These are phyloP conservation scores for Rusavskia elegans DNA, from an alignment of 495 filamentous ascomycete genomes.

Conservation along the genomic window DNA sequence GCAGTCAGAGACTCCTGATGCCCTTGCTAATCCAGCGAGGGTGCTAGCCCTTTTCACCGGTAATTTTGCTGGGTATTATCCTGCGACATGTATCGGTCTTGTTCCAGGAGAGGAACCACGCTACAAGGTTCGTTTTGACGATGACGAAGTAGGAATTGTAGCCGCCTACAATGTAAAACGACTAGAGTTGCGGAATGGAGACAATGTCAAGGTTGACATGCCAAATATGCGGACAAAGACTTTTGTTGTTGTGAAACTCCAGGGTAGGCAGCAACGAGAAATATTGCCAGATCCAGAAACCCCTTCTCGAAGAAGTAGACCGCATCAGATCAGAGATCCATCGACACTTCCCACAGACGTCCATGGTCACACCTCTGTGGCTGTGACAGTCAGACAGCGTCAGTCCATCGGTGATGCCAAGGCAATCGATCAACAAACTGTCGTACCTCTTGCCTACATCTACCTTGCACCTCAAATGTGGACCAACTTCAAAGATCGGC, in stretches of 20 bases:
- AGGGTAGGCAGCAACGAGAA: conserved; percentile 15
- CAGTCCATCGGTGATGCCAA: conserved; percentile 23
- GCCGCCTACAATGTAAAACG: conserved; percentile 20
- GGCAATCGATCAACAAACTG: conserved; percentile 13
- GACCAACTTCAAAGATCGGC: conserved; percentile 31
- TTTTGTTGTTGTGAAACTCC: conserved; percentile 29
- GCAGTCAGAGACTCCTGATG: neutral
- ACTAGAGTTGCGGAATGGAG: conserved; percentile 31
- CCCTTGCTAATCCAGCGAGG: conserved; percentile 6
- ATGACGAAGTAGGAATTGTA: conserved; percentile 25
- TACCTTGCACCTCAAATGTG: conserved; percentile 35
- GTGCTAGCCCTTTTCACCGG: conserved; percentile 37
- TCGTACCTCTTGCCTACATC: conserved; percentile 28
- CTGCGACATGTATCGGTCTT: conserved; percentile 31
- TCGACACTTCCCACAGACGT: conserved; percentile 28
- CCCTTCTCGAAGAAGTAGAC: conserved; percentile 3
- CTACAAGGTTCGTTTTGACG: conserved; percentile 32
- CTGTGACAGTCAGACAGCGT: conserved; percentile 30
- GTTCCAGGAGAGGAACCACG: conserved; percentile 24
- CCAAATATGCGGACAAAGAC: conserved; percentile 27
- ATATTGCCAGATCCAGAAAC: conserved; percentile 1
- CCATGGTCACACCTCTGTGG: conserved; percentile 26
- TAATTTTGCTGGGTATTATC: conserved; percentile 30
- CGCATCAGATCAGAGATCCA: conserved; percentile 17
- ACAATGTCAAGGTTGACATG: conserved; percentile 36